Conservation (phyloP, 345 rosid genomes). For the Salix caprea region DNA sequence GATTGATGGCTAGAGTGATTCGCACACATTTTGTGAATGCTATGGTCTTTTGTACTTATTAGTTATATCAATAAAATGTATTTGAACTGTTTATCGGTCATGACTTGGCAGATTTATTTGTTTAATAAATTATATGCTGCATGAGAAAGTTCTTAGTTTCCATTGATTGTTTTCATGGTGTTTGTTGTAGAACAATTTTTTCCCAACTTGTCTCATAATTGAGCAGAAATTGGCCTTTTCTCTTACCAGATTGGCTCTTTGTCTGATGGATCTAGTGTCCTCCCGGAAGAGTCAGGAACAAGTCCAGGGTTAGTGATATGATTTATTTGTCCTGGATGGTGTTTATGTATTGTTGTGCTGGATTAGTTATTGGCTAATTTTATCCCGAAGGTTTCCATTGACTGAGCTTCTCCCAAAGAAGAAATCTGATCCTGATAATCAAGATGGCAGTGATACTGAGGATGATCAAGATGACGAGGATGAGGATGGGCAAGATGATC, state of each 20-base stretch:
- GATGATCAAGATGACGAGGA: constrained; percentile 26
- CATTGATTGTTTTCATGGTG: background rate
- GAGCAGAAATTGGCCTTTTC: background rate
- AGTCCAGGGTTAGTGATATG: constrained; percentile 30
- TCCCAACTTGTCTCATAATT: background rate
- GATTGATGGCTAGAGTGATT: background rate
- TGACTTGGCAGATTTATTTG: background rate
- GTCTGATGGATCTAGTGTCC: constrained; percentile 22
- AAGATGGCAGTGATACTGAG: constrained; percentile 48
- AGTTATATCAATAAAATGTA: background rate
- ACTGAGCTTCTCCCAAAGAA: constrained; percentile 29
- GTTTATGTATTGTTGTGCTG: background rate
- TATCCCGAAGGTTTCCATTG: constrained; percentile 42
- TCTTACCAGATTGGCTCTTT: constrained; percentile 33
- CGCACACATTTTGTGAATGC: background rate
- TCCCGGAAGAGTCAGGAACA: constrained; percentile 21
- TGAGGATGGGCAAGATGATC: constrained; percentile 23
- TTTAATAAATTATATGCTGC: background rate
- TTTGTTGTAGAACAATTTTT: background rate
- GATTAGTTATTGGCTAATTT: background rate
- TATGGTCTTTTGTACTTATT: background rate
- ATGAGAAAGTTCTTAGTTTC: background rate
- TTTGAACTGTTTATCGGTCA: background rate
- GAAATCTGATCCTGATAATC: constrained; percentile 39
- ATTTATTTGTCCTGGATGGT: constrained; percentile 7